Base-by-base conservation (phyloP, 257 asterid species). In the Capsicum pubescens region DNA sequence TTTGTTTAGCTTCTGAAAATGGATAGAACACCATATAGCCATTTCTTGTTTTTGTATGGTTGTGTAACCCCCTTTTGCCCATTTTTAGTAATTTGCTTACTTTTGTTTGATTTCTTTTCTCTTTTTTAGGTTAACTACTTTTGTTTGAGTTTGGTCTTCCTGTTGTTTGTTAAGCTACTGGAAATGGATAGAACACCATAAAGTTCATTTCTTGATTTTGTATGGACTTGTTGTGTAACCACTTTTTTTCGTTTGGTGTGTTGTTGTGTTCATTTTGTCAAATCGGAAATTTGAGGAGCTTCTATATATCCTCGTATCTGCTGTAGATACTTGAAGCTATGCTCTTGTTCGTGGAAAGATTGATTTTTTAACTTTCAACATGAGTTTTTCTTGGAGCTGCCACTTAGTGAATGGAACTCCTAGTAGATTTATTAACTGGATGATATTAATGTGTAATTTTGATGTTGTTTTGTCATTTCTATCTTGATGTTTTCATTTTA, bases 301-400 rank as follows among this genome's bases (percentile, higher is more conserved):
- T 42, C 9, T 42, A 16, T 16, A 15, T 39, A 8, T 1, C 32
- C 77, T 2, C 42, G 4, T 69, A 8, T 42, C 14, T 42, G 54
- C 78, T 69, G 78, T 69, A 69, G 16, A 69, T 69, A 69, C 55
- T 42, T 69, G 55, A 69, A 69, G 55, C 78, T 42, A 8, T 32
- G 9, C 78, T 16, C 54, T 42, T 42, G 78, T 8, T 8, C 13
- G 55, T 32, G 39, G 44, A 74, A 74, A 50, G 61, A 74, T 21
- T 50, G 55, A 69, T 1, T 35, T 15, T 32, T 8, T 26, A 26
- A 26, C 32, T 26, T 64, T 14, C 6, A 16, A 52, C 7, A 2
- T 52, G 32, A 72, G 19, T 74, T 68, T 48, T 48, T 7, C 42
- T 74, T 8, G 48, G 60, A 48, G 80, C 3, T 11, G 60, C 19